Base-by-base conservation (phyloP, 75 land plant genomes). In the Pinus albicaulis region DNA sequence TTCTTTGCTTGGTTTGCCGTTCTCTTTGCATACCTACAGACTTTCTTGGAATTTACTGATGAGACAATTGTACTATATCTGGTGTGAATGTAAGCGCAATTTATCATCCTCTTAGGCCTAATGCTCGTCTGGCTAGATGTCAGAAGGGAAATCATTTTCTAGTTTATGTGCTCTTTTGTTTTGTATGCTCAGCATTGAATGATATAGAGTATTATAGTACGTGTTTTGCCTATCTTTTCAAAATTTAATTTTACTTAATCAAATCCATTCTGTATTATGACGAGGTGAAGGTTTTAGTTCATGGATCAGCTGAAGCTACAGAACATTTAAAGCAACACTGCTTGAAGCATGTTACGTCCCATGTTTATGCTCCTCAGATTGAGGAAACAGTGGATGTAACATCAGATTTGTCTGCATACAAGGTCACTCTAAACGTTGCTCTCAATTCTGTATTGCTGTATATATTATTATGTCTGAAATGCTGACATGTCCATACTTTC, bases 221-320 rank as follows among this genome's bases (percentile, higher is more conserved):
- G 12, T 8, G 8, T 38, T 3, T 68, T 41, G 20, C 3, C 23
- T 68, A 1, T 36, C 4, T n/a, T 34, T 68, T 23, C 3, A 36
- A 41, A 41, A 7, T 41, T 68, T 68, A 3, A n/a, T 68, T 12
- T 20, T 23, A 68, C 52, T 7, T 36, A 68, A 1, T 36, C 41
- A 24, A 68, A n/a, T 36, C n/a, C 22, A 6, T 20, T 68, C 15
- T 16, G 22, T 8, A 74, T 73, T 83, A 60, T 53, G 55, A 24
- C 20, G 68, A 70, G 75, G 59, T 87, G 80, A 26, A 96, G 99
- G 99, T 96, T 76, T 79, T 96, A 71, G 89, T 96, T 48, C 99
- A 96, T 83, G 99, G 99, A 71, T 91, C 99, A 72, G 98, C 99
- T n/a, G 99, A 96, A 74, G 91, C 99, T 31, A 96, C 99, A 25